Base-by-base conservation (phyloP, 129 eudicot species). In the Pseudognaphalium luteoalbum region DNA sequence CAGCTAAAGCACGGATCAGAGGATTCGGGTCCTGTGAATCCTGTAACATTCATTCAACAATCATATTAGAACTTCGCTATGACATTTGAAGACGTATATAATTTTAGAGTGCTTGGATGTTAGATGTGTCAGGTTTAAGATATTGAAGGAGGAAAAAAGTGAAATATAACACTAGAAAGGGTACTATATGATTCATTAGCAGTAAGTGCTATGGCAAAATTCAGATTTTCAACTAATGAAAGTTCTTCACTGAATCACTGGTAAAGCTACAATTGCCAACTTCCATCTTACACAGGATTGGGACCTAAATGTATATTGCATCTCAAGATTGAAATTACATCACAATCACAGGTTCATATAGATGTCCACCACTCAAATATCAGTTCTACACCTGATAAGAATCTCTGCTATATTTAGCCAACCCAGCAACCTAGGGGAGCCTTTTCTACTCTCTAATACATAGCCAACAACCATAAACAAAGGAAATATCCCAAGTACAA, bases 1-100 rank as follows among this genome's bases (percentile, higher is more conserved):
- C 99, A 85, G 99, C 99, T 89, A 95, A 85, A 58, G 99, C 97
- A 42, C 99, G 96, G 52, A 95, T 95, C 73, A 95, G 78, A 78
- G 99, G 99, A 83, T 95, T 95, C 80, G 99, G 97, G 71, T 95
- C 99, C 84, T 95, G 99, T 19, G 99, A 87, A 81, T 95, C 99
- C 97, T 94, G 94, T 68, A 85, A 66, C 8, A 73, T 73, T 54
- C 56, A 66, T 54, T 10, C 51, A 72, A 30, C 20, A 70, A 51
- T 63, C 44, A 14, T 79, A 19, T 73, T 3, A 80, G 64, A 19
- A 30, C 56, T 29, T 21, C 57, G 7, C 8, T 15, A 71, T 20
- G 32, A 78, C 14, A 70, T 78, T 19, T 20, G 34, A 70, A 30
- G 60, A 58, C 54, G n/a, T n/a, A 20, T 50, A 65, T 32, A 17